A percentile compares a stretch with the other conserved stretches of the same genome.
Evolutionary conservation across 2,329 filamentous ascomycete species (phyloP).

Genomic region (Pestalotiopsis sp.): DNA sequence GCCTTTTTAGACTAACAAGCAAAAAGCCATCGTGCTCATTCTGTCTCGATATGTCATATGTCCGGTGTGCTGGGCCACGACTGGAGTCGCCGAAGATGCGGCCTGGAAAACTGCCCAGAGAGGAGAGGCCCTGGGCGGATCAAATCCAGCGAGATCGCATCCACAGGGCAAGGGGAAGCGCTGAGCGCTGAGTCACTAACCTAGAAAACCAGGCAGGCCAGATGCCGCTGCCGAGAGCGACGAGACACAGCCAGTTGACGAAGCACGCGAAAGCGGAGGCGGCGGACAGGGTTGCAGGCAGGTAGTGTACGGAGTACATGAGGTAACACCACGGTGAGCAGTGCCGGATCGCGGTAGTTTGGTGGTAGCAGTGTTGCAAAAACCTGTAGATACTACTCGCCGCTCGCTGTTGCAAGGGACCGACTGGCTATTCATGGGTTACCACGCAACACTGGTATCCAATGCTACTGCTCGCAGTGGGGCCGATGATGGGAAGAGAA

Average conservation of each 20-base stretch:
- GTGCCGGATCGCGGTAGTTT: not conserved
- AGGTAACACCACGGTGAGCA: not conserved
- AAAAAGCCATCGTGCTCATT: slow-evolving; percentile 10
- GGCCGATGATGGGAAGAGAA: not conserved
- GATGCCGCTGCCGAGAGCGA: not conserved
- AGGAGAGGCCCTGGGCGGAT: slow-evolving; percentile 20
- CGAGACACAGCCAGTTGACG: not conserved
- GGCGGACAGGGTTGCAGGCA: not conserved
- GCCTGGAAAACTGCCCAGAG: slow-evolving; percentile 22
- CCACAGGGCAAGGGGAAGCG: not conserved
- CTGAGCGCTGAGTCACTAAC: slow-evolving; percentile 23
- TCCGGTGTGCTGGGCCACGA: slow-evolving; percentile 19
- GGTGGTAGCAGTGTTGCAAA: not conserved
- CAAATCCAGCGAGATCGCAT: slow-evolving; percentile 4
- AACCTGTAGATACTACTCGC: not conserved
- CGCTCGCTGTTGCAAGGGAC: slow-evolving; percentile 7
- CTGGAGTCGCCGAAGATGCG: slow-evolving; percentile 33
- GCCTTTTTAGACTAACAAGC: slow-evolving; percentile 28
- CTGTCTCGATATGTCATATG: slow-evolving; percentile 15
- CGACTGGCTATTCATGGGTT: slow-evolving; percentile 7
- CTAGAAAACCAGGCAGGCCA: not conserved
- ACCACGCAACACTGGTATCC: not conserved
- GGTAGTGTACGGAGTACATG: not conserved
- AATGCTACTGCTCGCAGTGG: not conserved
- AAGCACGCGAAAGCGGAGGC: slow-evolving; percentile 12